Evolutionary conservation across 495 filamentous ascomycete species (phyloP).

Genomic region (Penicillium alfredii): DNA sequence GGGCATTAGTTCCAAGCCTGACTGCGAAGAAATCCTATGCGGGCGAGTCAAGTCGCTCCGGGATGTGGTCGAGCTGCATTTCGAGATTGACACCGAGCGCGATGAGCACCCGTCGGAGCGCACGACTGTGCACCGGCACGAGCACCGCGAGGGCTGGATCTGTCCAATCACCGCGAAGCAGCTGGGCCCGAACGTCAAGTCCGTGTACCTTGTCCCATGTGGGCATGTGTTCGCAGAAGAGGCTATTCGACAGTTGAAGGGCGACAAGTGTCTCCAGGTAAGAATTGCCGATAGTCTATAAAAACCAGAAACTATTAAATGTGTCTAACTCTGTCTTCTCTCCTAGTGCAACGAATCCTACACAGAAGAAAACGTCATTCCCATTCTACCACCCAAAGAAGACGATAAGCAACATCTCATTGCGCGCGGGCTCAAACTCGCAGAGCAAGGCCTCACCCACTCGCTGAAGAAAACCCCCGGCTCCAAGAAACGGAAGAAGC

Average conservation of each 20-base stretch:
- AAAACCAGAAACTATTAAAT: background rate
- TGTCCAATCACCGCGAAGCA: slow-evolving; percentile 87
- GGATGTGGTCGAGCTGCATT: slow-evolving; percentile 86
- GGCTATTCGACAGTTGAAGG: slow-evolving; percentile 71
- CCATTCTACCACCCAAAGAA: slow-evolving; percentile 68
- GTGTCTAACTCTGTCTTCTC: slow-evolving; percentile 1
- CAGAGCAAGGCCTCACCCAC: slow-evolving; percentile 69
- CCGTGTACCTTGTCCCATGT: slow-evolving; percentile 90
- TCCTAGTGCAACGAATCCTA: slow-evolving; percentile 66
- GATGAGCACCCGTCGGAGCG: slow-evolving; percentile 25
- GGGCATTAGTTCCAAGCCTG: slow-evolving; percentile 45
- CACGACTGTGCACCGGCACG: slow-evolving; percentile 23
- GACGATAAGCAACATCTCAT: slow-evolving; percentile 64
- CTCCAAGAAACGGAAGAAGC: slow-evolving; percentile 66
- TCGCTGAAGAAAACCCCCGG: slow-evolving; percentile 75
- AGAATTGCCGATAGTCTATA: slow-evolving; percentile 4
- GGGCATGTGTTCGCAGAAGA: slow-evolving; percentile 90
- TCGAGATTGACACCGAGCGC: slow-evolving; percentile 51
- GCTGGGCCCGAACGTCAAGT: slow-evolving; percentile 69
- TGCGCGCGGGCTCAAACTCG: slow-evolving; percentile 58
- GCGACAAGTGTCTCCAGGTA: slow-evolving; percentile 56
- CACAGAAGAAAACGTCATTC: slow-evolving; percentile 68
- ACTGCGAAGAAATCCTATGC: slow-evolving; percentile 61
- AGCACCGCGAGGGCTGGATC: slow-evolving; percentile 57
- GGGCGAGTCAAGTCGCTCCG: slow-evolving; percentile 73